These are phyloP conservation scores for Candida pseudoviswanathii DNA, from an alignment of 1,139 yeast species.

Conservation along the genomic window DNA sequence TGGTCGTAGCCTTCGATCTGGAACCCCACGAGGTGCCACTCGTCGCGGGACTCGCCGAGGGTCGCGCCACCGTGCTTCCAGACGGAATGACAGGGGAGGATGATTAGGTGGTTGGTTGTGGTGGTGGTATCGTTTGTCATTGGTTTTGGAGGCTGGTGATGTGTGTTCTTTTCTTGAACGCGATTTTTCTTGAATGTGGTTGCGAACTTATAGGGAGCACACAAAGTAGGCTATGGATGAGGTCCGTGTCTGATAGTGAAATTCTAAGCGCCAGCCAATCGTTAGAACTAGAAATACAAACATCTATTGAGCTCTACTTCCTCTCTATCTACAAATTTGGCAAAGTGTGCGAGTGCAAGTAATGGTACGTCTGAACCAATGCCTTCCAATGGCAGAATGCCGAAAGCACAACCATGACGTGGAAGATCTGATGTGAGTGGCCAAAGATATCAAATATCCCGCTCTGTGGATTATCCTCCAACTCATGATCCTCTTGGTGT, in stretches of 20 bases:
- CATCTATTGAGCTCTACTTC: not conserved
- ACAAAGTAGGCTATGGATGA: too few species aligned
- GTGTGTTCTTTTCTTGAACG: not conserved
- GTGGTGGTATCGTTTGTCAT: conserved; percentile 1
- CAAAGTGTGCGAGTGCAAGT: conserved; percentile 38
- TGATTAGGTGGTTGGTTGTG: conserved; percentile 30
- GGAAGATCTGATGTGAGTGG: conserved; percentile 88
- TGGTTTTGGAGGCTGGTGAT: not conserved
- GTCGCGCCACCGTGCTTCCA: conserved; percentile 45
- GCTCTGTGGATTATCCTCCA: conserved; percentile 19
- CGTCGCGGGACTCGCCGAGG: conserved; percentile 42
- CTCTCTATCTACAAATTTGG: conserved; percentile 3
- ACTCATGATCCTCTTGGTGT: conserved; percentile 25
- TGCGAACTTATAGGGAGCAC: too few species aligned
- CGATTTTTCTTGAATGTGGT: not conserved
- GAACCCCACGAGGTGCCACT: conserved; percentile 69
- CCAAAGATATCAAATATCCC: conserved; percentile 70
- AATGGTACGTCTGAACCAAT: conserved; percentile 58
- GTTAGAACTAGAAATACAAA: not conserved
- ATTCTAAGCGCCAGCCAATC: not conserved
- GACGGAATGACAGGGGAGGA: conserved; percentile 71
- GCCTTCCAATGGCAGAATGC: conserved; percentile 77
- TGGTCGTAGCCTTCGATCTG: conserved; percentile 74
- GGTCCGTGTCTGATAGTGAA: not conserved
- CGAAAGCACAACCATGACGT: conserved; percentile 77